phyloP scores from a whole-genome alignment of 768 basidiomycete genomes.

The Trametes maxima region DNA sequence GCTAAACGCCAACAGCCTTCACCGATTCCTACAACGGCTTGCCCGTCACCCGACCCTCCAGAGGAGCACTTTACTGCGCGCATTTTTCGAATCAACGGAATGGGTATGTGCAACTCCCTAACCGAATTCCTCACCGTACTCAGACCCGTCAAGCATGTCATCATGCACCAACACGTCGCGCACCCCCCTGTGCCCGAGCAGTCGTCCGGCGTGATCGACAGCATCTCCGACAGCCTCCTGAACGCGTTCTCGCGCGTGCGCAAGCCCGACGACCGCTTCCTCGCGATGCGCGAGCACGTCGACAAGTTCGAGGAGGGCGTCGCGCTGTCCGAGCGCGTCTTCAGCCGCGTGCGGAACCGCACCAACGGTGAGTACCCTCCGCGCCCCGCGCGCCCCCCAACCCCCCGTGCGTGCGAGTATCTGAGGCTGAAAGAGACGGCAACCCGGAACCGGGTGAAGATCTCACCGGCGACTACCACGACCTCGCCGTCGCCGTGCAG shows the following conservation, averaged over 20 bases:
- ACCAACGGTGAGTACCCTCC: constrained; percentile 75
- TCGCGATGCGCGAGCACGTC: constrained; percentile 87
- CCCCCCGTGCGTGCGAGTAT: constrained; percentile 42
- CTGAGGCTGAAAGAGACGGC: constrained; percentile 88
- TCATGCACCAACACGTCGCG: constrained; percentile 95
- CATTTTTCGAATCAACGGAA: constrained; percentile 97
- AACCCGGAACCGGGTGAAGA: constrained; percentile 85
- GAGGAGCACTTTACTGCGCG: constrained; percentile 85
- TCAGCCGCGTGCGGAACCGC: constrained; percentile 74
- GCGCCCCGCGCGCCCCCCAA: constrained; percentile 19
- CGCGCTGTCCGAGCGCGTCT: constrained; percentile 75
- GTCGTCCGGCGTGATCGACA: constrained; percentile 83
- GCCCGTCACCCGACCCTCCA: constrained; percentile 94
- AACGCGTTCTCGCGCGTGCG: constrained; percentile 96
- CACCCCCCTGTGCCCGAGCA: constrained; percentile 89
- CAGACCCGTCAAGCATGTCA: constrained; percentile 67
- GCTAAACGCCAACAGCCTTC: constrained; percentile 56
- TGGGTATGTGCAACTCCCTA: constrained; percentile 64
- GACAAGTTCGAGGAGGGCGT: constrained; percentile 99
- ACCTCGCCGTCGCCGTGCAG: constrained; percentile 93
- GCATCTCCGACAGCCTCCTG: constrained; percentile 91
- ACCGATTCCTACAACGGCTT: constrained; percentile 89
- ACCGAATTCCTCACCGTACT: constrained; percentile 13
- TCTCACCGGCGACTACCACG: constrained; percentile 96
- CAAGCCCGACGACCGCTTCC: constrained; percentile 96